Conservation (phyloP, 495 filamentous ascomycete genomes). For the Hypoxylon fragiforme region DNA sequence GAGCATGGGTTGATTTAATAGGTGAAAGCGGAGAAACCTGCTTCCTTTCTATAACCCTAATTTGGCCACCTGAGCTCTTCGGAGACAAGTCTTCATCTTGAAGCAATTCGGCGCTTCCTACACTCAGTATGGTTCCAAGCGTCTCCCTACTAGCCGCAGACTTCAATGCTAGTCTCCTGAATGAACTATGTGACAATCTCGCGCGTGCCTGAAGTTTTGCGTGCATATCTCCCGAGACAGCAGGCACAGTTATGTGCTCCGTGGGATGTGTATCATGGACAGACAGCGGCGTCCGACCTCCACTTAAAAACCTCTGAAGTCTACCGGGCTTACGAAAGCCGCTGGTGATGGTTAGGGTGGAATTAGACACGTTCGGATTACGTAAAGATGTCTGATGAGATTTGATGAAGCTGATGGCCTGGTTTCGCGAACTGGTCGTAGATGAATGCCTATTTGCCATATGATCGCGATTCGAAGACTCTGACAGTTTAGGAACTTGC, state of each 20-base stretch:
- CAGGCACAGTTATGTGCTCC: conserved; percentile 37
- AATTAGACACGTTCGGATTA: conserved; percentile 23
- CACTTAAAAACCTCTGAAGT: conserved; percentile 46
- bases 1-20: conserved; percentile 33
- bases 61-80: conserved; percentile 4
- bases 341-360: conserved; percentile 39
- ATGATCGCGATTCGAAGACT: background rate
- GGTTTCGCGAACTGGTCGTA: conserved; percentile 3
- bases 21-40: conserved; percentile 3
- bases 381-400: background rate
- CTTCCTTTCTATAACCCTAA: conserved; percentile 2
- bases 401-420: background rate
- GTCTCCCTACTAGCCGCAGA: conserved; percentile 44
- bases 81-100: conserved; percentile 33
- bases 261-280: conserved; percentile 38
- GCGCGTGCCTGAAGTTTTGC: conserved; percentile 41
- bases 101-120: conserved; percentile 40
- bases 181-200: conserved; percentile 33
- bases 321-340: conserved; percentile 42
- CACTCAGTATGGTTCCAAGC: conserved; percentile 47
- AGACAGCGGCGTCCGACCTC: conserved; percentile 35
- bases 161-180: conserved; percentile 40
- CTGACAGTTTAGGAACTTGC: conserved; percentile 1
- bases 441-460: conserved; percentile 4
- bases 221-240: conserved; percentile 40